These are phyloP conservation scores for Agaricus subrufescens DNA, from an alignment of 768 basidiomycete genomes.

Conservation along the genomic window DNA sequence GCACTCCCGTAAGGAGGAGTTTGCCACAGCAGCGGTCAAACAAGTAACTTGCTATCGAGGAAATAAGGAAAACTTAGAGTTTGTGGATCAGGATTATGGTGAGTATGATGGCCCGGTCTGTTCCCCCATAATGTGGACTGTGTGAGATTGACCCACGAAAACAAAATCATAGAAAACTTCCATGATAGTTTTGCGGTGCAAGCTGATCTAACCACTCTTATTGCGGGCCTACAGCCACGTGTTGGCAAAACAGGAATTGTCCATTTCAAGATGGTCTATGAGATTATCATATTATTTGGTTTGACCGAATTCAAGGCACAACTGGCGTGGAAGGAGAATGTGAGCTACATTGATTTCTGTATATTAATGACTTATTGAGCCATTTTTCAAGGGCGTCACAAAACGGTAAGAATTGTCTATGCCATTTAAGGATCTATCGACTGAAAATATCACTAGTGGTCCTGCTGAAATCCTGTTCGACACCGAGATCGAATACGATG, in stretches of 20 bases:
- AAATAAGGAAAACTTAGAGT: conserved; percentile 3
- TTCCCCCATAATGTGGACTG: neutral
- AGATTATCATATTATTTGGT: conserved; percentile 14
- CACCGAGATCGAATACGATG: neutral
- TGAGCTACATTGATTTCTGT: conserved; percentile 1
- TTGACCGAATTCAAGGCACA: conserved; percentile 15
- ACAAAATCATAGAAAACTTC: conserved; percentile 9
- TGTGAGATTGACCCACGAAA: neutral
- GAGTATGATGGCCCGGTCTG: neutral
- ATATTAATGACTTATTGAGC: neutral
- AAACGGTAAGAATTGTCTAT: conserved; percentile 7
- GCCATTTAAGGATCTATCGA: neutral
- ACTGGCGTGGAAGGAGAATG: conserved; percentile 12
- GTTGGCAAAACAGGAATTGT: neutral
- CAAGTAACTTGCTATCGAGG: conserved; percentile 15
- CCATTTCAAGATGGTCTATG: conserved; percentile 15
- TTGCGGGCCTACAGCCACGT: neutral
- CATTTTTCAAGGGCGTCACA: conserved; percentile 9
- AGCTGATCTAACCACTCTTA: conserved; percentile 9
- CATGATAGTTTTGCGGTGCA: conserved; percentile 5
- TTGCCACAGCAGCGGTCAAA: too few relatives aligned
- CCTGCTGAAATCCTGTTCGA: conserved; percentile 2
- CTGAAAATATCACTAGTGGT: neutral
- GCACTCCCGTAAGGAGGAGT: too few relatives aligned
- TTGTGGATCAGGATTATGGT: conserved; percentile 13